Conservation (phyloP, 2,329 filamentous ascomycete species). For the Coleophoma crateriformis region DNA sequence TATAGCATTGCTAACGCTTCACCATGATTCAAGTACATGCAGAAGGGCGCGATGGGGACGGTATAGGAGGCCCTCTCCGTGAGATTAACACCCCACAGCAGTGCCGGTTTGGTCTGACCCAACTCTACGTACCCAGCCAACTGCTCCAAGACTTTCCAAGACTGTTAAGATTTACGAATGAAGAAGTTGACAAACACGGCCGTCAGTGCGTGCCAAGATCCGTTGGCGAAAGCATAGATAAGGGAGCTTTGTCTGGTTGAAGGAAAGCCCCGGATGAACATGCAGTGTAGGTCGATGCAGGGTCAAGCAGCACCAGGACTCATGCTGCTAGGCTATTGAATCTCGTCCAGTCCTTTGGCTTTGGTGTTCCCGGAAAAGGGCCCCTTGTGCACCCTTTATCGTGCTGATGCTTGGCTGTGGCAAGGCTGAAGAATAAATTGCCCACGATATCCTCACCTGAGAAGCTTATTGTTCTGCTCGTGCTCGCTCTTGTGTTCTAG, state of each 20-base stretch:
- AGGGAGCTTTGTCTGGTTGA: not conserved
- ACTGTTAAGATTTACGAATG: not conserved
- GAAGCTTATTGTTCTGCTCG: not conserved
- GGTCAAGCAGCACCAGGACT: not conserved
- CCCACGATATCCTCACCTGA: not conserved
- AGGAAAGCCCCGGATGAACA: not conserved
- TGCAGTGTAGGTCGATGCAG: not conserved
- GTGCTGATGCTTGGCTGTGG: not conserved
- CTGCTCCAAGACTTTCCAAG: not conserved
- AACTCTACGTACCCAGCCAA: not conserved
- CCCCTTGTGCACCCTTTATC: not conserved
- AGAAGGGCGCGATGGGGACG: too few species aligned
- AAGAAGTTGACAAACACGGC: not conserved
- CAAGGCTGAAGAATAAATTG: not conserved
- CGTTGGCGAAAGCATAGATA: not conserved
- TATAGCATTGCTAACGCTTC: not conserved
- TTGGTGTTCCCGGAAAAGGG: too few species aligned
- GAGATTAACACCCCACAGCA: not conserved
- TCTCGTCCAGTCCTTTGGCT: not conserved
- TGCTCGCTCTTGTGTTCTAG: not conserved
- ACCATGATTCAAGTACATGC: not conserved
- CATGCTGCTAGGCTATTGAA: not conserved
- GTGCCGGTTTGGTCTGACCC: not conserved
- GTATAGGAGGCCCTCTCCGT: not conserved
- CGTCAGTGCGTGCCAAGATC: not conserved